Percentiles rank a stretch among this genome's conserved stretches.
phyloP scores from a whole-genome alignment of 768 basidiomycete species.

The Naganishia vaughanmartiniae region DNA sequence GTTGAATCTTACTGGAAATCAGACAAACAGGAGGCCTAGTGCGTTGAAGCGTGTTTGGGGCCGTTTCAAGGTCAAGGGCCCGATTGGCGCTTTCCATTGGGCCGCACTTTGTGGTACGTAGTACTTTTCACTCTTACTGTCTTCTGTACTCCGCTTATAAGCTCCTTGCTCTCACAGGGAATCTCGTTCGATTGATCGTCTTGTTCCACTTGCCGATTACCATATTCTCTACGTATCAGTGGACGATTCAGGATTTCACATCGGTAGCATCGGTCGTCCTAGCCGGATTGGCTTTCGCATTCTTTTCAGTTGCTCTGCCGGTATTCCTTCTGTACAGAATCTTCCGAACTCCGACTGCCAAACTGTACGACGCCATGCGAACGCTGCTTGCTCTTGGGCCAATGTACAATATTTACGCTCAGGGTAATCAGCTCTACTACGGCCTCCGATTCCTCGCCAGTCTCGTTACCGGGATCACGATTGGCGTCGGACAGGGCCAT shows the following conservation, averaged over 20 bases:
- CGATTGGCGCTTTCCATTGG: slow-evolving; percentile 51
- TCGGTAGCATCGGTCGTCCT: slow-evolving; percentile 68
- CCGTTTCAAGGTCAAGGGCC: slow-evolving; percentile 49
- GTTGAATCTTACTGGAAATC: slow-evolving; percentile 6
- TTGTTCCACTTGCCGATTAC: slow-evolving; percentile 94
- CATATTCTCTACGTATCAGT: slow-evolving; percentile 83
- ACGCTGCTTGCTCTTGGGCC: slow-evolving; percentile 86
- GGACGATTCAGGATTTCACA: slow-evolving; percentile 62
- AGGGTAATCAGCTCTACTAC: slow-evolving; percentile 85
- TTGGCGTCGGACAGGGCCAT: slow-evolving; percentile 84
- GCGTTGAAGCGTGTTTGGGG: slow-evolving; percentile 46
- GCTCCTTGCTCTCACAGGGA: slow-evolving; percentile 57
- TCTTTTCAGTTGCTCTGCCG: slow-evolving; percentile 77
- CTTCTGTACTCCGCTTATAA: not conserved
- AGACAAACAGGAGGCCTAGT: not conserved
- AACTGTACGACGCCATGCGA: slow-evolving; percentile 90
- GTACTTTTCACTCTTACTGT: too few relatives aligned
- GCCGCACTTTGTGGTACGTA: slow-evolving; percentile 44
- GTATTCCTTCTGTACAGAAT: slow-evolving; percentile 73
- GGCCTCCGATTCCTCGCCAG: slow-evolving; percentile 76
- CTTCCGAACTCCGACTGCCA: slow-evolving; percentile 73
- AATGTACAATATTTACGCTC: slow-evolving; percentile 90
- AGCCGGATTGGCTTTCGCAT: slow-evolving; percentile 73
- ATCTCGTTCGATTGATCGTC: slow-evolving; percentile 83
- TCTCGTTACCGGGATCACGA: slow-evolving; percentile 73